A percentile compares a stretch with the other conserved stretches of the same genome.
Conservation (phyloP, 495 filamentous ascomycete genomes). For the Viridothelium virens region DNA sequence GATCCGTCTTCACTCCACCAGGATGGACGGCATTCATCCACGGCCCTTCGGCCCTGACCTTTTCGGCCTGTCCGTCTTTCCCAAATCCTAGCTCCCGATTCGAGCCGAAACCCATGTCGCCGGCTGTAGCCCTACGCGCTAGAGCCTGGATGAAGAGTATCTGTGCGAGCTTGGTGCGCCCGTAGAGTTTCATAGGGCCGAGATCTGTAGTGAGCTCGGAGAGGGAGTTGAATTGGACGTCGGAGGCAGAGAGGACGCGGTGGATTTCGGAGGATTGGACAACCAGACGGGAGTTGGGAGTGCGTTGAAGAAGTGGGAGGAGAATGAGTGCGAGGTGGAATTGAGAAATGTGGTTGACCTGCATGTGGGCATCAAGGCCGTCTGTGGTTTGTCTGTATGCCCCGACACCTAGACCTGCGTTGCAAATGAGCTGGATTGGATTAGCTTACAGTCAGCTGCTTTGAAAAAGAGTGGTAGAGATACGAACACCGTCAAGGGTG, state of each 20-base stretch:
- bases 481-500: slow-evolving; percentile 23
- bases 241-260: slow-evolving; percentile 36
- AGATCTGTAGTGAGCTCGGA: slow-evolving; percentile 50
- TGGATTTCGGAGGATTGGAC: slow-evolving; percentile 51
- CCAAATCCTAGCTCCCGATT: slow-evolving; percentile 9
- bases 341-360: slow-evolving; percentile 33
- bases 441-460: background rate
- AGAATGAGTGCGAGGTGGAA: slow-evolving; percentile 30
- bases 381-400: slow-evolving; percentile 31
- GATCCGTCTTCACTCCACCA: slow-evolving; percentile 43
- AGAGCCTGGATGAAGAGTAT: slow-evolving; percentile 42
- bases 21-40: slow-evolving; percentile 47
- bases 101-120: slow-evolving; percentile 33
- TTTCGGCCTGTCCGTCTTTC: background rate
- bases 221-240: slow-evolving; percentile 41
- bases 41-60: slow-evolving; percentile 20
- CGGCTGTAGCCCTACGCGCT: slow-evolving; percentile 29
- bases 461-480: background rate
- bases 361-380: slow-evolving; percentile 34
- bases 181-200: slow-evolving; percentile 47
- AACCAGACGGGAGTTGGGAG: slow-evolving; percentile 37
- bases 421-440: slow-evolving; percentile 25
- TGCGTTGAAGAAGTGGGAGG: slow-evolving; percentile 28
- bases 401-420: slow-evolving; percentile 33
- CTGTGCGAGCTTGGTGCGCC: slow-evolving; percentile 48